Evolutionary conservation across 2,329 filamentous ascomycete species (phyloP).

Genomic region (Fusarium tuaranense): DNA sequence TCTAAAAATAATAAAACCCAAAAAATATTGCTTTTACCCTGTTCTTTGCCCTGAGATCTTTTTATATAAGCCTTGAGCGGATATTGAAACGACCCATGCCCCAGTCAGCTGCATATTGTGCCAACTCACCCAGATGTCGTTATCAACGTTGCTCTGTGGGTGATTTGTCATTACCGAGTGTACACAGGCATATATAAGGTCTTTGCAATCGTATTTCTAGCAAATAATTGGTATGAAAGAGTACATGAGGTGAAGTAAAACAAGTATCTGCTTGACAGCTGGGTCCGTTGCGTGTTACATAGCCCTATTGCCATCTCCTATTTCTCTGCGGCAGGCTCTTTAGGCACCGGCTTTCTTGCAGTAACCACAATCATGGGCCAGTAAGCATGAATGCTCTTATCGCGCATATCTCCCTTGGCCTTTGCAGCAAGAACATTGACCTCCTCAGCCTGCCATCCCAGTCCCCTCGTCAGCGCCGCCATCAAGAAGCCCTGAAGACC

Average conservation of each 20-base stretch:
- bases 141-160: background rate
- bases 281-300: background rate
- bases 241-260: background rate
- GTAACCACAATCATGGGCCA: constrained; percentile 21
- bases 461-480: constrained; percentile 7
- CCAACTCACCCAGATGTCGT: background rate
- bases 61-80: no score
- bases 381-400: constrained; percentile 17
- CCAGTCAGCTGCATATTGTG: background rate
- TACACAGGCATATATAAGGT: background rate
- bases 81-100: no score
- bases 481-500: constrained; percentile 12
- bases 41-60: no score
- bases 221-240: background rate
- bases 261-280: background rate
- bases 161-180: background rate
- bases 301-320: background rate
- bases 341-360: background rate
- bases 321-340: background rate
- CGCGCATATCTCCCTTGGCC: constrained; percentile 1
- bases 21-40: no score
- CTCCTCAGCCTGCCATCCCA: constrained; percentile 11
- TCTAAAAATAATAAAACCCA: no score
- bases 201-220: background rate
- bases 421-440: constrained; percentile 8